A percentile compares a stretch with the other conserved stretches of the same genome.
Evolutionary conservation across 148 eudicot species (phyloP).

Genomic region (Polygonum aviculare): DNA sequence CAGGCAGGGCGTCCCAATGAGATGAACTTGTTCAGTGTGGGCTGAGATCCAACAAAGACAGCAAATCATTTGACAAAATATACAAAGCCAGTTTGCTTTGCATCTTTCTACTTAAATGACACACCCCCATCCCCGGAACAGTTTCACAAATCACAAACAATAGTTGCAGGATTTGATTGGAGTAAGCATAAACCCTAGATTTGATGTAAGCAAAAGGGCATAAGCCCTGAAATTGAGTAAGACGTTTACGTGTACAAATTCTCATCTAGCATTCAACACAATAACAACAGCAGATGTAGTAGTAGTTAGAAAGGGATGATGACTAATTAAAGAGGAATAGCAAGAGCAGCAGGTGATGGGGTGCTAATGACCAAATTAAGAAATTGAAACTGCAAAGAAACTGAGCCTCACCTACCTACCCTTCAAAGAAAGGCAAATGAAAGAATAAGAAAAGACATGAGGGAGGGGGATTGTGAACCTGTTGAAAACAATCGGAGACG

Average conservation of each 20-base stretch:
- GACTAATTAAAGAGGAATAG: no score
- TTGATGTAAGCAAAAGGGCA: background rate
- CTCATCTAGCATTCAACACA: background rate
- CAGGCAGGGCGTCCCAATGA: conserved; percentile 86
- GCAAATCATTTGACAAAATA: background rate
- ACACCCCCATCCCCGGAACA: background rate
- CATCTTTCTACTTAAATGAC: background rate
- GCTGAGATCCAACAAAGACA: conserved; percentile 30
- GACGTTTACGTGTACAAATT: background rate
- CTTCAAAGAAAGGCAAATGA: background rate
- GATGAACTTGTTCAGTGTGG: conserved; percentile 74
- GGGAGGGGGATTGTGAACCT: conserved; percentile 28
- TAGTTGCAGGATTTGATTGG: background rate
- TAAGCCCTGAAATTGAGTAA: background rate
- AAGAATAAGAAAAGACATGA: background rate
- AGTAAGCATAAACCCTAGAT: background rate
- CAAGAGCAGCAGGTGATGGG: background rate
- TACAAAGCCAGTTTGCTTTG: background rate
- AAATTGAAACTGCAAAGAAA: background rate
- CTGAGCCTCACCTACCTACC: background rate
- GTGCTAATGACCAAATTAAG: background rate
- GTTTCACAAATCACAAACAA: background rate
- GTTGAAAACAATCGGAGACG: conserved; percentile 70
- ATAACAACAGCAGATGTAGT: background rate
- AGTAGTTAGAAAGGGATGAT: background rate